These are phyloP conservation scores for Nepenthes gracilis DNA, from an alignment of 148 eudicot species.

Conservation along the genomic window DNA sequence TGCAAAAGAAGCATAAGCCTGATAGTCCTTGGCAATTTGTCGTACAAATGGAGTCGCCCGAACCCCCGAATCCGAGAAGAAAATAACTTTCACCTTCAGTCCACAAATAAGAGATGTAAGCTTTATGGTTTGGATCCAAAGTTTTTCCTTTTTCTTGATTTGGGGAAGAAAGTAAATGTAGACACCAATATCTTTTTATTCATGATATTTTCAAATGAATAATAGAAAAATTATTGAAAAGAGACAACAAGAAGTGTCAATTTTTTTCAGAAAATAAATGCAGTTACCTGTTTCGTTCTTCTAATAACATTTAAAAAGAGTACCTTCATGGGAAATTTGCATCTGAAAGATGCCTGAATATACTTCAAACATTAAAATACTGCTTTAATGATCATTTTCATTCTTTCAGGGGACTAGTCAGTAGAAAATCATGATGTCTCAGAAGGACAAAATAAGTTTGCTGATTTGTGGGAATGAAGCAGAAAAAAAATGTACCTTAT, in stretches of 20 bases:
- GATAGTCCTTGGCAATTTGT: conserved; percentile 57
- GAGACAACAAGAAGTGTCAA: no score
- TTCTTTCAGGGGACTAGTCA: not conserved
- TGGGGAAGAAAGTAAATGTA: not conserved
- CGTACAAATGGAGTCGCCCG: conserved; percentile 93
- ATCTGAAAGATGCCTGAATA: no score
- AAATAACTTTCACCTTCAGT: conserved; percentile 66
- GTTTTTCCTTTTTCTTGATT: not conserved
- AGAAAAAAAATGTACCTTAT: conserved; percentile 46
- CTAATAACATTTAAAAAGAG: no score
- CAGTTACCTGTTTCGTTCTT: no score
- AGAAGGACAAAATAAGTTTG: not conserved
- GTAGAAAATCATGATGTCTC: not conserved
- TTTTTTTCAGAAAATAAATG: no score
- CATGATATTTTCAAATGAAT: no score
- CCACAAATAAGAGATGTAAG: conserved; percentile 5
- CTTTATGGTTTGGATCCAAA: not conserved
- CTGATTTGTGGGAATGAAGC: not conserved
- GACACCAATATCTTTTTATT: no score
- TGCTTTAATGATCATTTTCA: no score
- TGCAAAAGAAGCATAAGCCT: conserved; percentile 80
- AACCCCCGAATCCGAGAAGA: conserved; percentile 85
- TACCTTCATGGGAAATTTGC: no score
- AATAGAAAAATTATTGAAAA: no score
- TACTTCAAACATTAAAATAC: no score